Conservation (phyloP, 106 monocot species). For the Amphibolis antarctica region DNA sequence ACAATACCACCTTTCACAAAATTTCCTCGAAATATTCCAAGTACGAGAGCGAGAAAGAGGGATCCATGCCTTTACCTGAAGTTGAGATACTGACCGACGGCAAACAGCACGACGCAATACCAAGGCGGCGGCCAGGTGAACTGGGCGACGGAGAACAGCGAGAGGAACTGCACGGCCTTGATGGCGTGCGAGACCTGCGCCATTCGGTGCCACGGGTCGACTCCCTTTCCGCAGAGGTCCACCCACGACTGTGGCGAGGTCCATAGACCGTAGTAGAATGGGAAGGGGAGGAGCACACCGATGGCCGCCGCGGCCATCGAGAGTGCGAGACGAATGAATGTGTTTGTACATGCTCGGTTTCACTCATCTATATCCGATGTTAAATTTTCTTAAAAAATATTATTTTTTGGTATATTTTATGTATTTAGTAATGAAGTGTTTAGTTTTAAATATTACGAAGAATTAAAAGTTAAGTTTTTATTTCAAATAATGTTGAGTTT, state of each 20-base stretch:
- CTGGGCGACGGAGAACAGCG: slow-evolving; percentile 52
- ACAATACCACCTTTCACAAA: too few relatives aligned
- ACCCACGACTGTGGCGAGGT: slow-evolving; percentile 65
- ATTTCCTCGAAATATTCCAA: too few relatives aligned
- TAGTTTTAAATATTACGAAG: too few relatives aligned
- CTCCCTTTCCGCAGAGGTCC: slow-evolving; percentile 61
- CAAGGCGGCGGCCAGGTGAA: slow-evolving; percentile 45
- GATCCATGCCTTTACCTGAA: slow-evolving; percentile 41
- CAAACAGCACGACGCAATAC: slow-evolving; percentile 45
- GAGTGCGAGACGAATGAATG: not conserved
- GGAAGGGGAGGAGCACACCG: slow-evolving; percentile 54
- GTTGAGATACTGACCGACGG: slow-evolving; percentile 80
- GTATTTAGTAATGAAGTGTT: too few relatives aligned
- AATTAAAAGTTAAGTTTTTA: too few relatives aligned
- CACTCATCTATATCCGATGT: too few relatives aligned
- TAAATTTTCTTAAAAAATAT: too few relatives aligned
- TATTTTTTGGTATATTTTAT: too few relatives aligned
- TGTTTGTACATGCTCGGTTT: too few relatives aligned
- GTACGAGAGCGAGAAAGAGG: not conserved
- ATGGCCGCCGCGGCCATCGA: slow-evolving; percentile 15
- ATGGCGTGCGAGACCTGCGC: slow-evolving; percentile 68
- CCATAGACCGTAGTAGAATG: slow-evolving; percentile 82
- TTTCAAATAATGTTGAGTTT: too few relatives aligned
- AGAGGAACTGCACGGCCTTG: slow-evolving; percentile 53
- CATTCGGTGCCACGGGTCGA: slow-evolving; percentile 76